Evolutionary conservation across 306 rosid species (phyloP).

Genomic region (Cucurbita pepo): DNA sequence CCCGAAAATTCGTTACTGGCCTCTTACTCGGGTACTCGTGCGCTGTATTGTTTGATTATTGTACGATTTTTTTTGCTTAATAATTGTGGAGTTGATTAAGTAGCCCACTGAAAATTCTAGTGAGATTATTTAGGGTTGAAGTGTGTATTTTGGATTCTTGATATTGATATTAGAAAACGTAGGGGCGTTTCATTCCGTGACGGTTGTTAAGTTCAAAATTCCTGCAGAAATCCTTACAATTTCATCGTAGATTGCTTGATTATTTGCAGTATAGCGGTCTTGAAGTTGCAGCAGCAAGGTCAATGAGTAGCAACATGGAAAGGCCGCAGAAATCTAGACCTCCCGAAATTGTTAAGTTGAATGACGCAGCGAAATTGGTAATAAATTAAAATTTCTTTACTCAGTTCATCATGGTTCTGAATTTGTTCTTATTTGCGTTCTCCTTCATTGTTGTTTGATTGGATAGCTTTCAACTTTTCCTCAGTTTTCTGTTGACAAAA

Average conservation of each 20-base stretch:
- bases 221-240: background rate
- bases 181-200: background rate
- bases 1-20: background rate
- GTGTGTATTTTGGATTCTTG: background rate
- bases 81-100: background rate
- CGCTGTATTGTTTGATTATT: background rate
- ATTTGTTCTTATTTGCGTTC: background rate
- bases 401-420: background rate
- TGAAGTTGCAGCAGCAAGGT: background rate
- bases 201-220: background rate
- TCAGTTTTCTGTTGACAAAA: background rate
- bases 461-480: background rate
- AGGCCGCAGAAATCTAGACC: slow-evolving; percentile 21
- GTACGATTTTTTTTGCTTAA: background rate
- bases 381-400: background rate
- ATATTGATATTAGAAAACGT: background rate
- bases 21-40: background rate
- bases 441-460: background rate
- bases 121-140: background rate
- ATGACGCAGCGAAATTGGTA: slow-evolving; percentile 67
- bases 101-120: background rate
- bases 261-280: background rate
- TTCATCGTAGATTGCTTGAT: background rate
- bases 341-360: slow-evolving; percentile 48
- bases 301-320: slow-evolving; percentile 28